Evolutionary conservation across 2,329 filamentous ascomycete genomes (phyloP), one percentile per base, ranked within the genome.

Genomic region (Trichoderma atroviride): DNA sequence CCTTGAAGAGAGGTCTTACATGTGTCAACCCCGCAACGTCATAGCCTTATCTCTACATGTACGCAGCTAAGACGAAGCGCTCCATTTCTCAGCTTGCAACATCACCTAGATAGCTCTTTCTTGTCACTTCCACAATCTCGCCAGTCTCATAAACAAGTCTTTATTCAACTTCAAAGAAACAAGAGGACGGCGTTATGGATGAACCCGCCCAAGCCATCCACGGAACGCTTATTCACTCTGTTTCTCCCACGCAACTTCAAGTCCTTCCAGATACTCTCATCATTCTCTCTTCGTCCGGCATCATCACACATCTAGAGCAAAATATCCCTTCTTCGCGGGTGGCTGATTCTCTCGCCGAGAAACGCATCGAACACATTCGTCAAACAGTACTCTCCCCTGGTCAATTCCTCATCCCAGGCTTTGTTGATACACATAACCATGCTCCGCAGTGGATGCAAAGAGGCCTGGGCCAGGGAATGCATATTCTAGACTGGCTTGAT

Each of bases 401-500:
- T 50, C 78, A 86, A 57, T 88, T 89, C 73, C 77, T 89, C 59
- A 83, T 88, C 69, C 87, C 88, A 0, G 87, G 87, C 55, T 86
- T 89, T 73, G 80, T 91, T 65, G 89, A 91, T 79, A 91, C 88
- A 1, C 89, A 91, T 77, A 90, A 89, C 70, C 89, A 92, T 74
- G 89, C 89, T 0, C 89, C 89, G 50, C 84, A 87, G 72, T 86
- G 82, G 81, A 78, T 82, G 16, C 81, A 83, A 76, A 79, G 83
- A 29, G 83, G 85, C 33, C 78, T 85, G 5, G 83, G 83, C 5
- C 83, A 85, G 73, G 80, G 85, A 55, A 79, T 85, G 76, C 82
- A 86, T 70, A 85, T 87, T 70, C 79, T 89, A 9, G 86, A 90
- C 74, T 92, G 89, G 89, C 81, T 91, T 1, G 82, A 87, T 40